phyloP scores from a whole-genome alignment of 2,329 filamentous ascomycete genomes.

The Colletotrichum costaricense region DNA sequence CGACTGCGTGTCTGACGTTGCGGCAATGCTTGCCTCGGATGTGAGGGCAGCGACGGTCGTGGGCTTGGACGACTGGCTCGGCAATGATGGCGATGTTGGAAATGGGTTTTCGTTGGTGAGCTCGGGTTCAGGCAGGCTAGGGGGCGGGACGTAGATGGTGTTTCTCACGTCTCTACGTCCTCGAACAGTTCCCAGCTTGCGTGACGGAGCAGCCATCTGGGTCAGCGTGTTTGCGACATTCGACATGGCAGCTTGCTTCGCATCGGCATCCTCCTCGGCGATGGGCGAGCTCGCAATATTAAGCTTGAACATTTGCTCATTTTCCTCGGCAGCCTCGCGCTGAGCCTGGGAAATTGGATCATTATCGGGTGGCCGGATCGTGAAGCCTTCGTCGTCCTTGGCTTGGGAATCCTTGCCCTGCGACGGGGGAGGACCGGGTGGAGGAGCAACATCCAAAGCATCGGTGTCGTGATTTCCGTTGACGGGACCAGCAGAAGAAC shows the following conservation, averaged over 20 bases:
- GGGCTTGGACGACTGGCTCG: constrained; percentile 49
- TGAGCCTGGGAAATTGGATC: constrained; percentile 79
- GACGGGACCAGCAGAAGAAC: constrained; percentile 47
- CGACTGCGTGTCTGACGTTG: constrained; percentile 86
- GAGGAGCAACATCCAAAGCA: constrained; percentile 62
- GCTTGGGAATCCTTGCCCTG: constrained; percentile 51
- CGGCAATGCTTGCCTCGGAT: constrained; percentile 70
- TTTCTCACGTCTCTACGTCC: constrained; percentile 93
- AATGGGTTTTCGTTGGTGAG: constrained; percentile 47
- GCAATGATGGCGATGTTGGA: constrained; percentile 51
- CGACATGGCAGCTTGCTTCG: constrained; percentile 78
- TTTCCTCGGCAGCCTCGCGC: constrained; percentile 71
- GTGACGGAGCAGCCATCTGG: constrained; percentile 70
- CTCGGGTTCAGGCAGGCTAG: constrained; percentile 50
- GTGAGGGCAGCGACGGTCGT: constrained; percentile 66
- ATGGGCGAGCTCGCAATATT: constrained; percentile 84
- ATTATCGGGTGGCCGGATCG: constrained; percentile 72
- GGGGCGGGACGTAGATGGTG: constrained; percentile 81
- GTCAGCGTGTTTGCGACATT: constrained; percentile 81
- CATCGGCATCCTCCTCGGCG: constrained; percentile 80
- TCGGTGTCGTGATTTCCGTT: constrained; percentile 62
- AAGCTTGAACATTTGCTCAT: constrained; percentile 79
- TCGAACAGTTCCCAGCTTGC: constrained; percentile 81
- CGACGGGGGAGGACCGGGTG: constrained; percentile 62
- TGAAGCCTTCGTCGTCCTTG: constrained; percentile 82